phyloP scores from a whole-genome alignment of 2,329 filamentous ascomycete species.

The Magnaporthiopsis rhizophila region DNA sequence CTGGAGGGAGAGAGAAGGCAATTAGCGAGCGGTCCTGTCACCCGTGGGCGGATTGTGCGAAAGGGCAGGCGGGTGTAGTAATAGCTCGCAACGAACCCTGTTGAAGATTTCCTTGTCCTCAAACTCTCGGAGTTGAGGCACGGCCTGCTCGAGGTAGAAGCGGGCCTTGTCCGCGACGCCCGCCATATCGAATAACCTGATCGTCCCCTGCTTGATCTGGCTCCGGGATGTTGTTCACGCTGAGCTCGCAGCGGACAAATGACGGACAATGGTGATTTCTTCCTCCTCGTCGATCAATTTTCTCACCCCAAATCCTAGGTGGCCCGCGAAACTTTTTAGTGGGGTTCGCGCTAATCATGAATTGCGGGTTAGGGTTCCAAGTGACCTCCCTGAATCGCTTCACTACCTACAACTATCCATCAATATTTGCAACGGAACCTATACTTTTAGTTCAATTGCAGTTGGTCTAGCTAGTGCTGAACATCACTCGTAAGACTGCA shows the following conservation, averaged over 20 bases:
- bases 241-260: background rate
- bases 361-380: background rate
- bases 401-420: background rate
- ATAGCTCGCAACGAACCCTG: slow-evolving; percentile 41
- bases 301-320: background rate
- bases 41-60: slow-evolving; percentile 2
- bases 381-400: background rate
- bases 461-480: too few relatives aligned
- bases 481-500: too few relatives aligned
- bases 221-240: background rate
- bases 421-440: background rate
- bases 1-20: slow-evolving; percentile 29
- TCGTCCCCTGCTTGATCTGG: background rate
- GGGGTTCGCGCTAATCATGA: background rate
- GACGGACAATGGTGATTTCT: background rate
- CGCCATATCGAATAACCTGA: slow-evolving; percentile 48
- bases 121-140: slow-evolving; percentile 87
- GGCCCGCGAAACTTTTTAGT: background rate
- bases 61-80: slow-evolving; percentile 8
- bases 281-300: background rate
- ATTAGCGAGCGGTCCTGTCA: background rate
- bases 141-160: slow-evolving; percentile 86
- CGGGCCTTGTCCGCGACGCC: slow-evolving; percentile 87
- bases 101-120: slow-evolving; percentile 88
- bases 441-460: too few relatives aligned